Conservation (phyloP, 768 basidiomycete genomes). For the Hygrocybe punicea region DNA sequence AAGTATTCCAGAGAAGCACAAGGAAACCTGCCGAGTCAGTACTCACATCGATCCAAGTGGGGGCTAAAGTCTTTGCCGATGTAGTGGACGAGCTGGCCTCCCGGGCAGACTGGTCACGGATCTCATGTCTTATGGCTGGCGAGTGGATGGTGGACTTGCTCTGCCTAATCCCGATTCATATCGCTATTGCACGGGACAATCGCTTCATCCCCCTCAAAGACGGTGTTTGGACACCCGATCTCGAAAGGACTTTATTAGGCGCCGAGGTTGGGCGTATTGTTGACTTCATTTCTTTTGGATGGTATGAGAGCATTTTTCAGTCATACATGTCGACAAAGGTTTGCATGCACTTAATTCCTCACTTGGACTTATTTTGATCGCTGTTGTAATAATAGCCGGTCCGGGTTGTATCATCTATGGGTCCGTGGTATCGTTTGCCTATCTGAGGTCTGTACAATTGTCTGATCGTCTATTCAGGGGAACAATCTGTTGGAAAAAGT, state of each 20-base stretch:
- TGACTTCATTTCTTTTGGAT: constrained; percentile 54
- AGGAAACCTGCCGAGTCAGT: constrained; percentile 50
- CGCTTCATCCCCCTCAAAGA: constrained; percentile 60
- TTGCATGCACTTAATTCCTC: background rate
- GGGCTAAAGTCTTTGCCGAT: constrained; percentile 26
- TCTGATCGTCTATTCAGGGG: constrained; percentile 32
- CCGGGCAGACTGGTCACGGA: constrained; percentile 24
- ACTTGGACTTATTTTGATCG: background rate
- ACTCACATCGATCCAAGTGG: constrained; percentile 38
- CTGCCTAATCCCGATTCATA: constrained; percentile 62
- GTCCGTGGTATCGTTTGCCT: constrained; percentile 63
- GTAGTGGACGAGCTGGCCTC: constrained; percentile 21
- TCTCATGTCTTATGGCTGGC: constrained; percentile 42
- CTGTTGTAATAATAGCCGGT: constrained; percentile 43
- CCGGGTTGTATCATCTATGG: constrained; percentile 46
- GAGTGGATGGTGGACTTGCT: constrained; percentile 63
- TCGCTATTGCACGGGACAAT: constrained; percentile 58
- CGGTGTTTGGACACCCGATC: constrained; percentile 23
- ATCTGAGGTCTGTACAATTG: constrained; percentile 32
- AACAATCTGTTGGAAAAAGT: constrained; percentile 64
- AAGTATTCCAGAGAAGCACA: constrained; percentile 45
- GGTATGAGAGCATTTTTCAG: constrained; percentile 63
- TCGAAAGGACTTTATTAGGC: constrained; percentile 52
- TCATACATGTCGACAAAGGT: constrained; percentile 61
- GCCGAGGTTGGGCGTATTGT: constrained; percentile 58